phyloP scores from a whole-genome alignment of 768 basidiomycete genomes.

The Psilocybe tampanensis region DNA sequence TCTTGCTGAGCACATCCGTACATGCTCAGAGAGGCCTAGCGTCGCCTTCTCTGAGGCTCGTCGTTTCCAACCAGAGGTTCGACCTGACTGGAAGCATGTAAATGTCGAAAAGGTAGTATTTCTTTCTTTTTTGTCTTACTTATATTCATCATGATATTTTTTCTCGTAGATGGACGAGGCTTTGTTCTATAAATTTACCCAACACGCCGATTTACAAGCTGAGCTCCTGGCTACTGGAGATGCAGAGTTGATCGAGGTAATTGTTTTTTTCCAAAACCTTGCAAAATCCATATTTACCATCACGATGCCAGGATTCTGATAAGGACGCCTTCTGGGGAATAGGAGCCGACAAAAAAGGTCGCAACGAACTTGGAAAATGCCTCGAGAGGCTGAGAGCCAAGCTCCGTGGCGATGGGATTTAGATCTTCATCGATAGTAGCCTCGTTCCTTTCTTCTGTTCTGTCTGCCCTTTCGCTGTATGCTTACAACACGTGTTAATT shows the following conservation, averaged over 20 bases:
- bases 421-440: constrained; percentile 26
- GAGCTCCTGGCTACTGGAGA: constrained; percentile 67
- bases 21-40: constrained; percentile 61
- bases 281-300: constrained; percentile 3
- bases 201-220: constrained; percentile 60
- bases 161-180: constrained; percentile 63
- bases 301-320: constrained; percentile 59
- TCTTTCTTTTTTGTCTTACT: neutral
- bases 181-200: constrained; percentile 69
- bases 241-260: constrained; percentile 69
- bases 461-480: constrained; percentile 14
- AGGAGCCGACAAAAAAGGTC: constrained; percentile 64
- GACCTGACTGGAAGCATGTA: constrained; percentile 69
- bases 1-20: constrained; percentile 71
- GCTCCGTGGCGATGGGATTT: constrained; percentile 39
- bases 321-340: constrained; percentile 82
- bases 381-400: constrained; percentile 62
- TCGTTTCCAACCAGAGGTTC: constrained; percentile 60
- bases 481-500: constrained; percentile 30
- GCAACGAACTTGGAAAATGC: constrained; percentile 76
- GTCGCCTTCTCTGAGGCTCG: constrained; percentile 70
- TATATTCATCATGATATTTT: neutral
- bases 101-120: constrained; percentile 61
- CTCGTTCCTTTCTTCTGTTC: constrained; percentile 28
- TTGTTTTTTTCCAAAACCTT: neutral